Evolutionary conservation across 1,284 basidiomycete genomes (phyloP).

Genomic region (Xanthoconium separans): DNA sequence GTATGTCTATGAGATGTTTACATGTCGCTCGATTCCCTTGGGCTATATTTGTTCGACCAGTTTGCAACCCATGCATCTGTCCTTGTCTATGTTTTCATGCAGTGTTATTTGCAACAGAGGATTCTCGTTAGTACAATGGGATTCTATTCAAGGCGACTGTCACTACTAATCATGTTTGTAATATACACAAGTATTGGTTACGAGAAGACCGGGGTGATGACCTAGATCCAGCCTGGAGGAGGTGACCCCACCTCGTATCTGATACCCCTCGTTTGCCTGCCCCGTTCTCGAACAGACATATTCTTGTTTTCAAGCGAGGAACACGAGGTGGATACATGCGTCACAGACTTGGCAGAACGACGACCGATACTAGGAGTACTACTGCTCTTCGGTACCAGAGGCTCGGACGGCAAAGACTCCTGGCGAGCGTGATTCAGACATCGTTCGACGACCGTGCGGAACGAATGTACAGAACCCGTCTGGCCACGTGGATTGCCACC

Average conservation of each 20-base stretch:
- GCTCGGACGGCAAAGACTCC: constrained; percentile 11
- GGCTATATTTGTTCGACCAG: constrained; percentile 14
- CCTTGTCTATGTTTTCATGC: constrained; percentile 23
- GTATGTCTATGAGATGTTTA: constrained; percentile 32
- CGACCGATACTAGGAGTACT: not conserved
- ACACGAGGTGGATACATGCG: constrained; percentile 6
- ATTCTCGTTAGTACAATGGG: constrained; percentile 4
- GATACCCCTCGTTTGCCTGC: constrained; percentile 20
- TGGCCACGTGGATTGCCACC: constrained; percentile 24
- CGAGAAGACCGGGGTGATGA: not conserved
- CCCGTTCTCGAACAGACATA: constrained; percentile 26
- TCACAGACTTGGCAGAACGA: not conserved
- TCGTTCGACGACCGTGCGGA: constrained; percentile 47
- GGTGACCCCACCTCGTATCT: constrained; percentile 28
- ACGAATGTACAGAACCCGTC: constrained; percentile 46
- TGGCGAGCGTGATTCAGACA: constrained; percentile 10
- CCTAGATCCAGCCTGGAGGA: constrained; percentile 50
- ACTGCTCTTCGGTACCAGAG: constrained; percentile 6
- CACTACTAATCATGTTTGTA: not conserved
- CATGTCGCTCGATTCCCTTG: constrained; percentile 20
- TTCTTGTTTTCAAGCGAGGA: constrained; percentile 28
- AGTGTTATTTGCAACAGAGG: constrained; percentile 23
- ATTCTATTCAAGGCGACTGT: not conserved
- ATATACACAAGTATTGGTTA: not conserved
- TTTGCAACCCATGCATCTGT: constrained; percentile 17